phyloP scores from a whole-genome alignment of 768 basidiomycete species.

The Paxillus rubicundulus region DNA sequence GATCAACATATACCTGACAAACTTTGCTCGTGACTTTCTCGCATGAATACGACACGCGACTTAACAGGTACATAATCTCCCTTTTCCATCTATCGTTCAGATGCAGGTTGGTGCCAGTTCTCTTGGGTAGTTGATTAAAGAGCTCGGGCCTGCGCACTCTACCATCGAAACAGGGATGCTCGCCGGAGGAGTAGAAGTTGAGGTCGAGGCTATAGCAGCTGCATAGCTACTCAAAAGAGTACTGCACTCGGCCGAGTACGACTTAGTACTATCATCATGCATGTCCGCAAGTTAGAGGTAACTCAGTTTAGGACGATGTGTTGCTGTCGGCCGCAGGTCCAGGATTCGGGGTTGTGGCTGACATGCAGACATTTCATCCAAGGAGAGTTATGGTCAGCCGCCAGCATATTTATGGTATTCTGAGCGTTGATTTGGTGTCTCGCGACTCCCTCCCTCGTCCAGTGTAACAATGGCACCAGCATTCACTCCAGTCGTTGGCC shows the following conservation, averaged over 20 bases:
- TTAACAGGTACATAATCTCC: constrained; percentile 39
- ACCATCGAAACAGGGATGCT: constrained; percentile 68
- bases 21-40: constrained; percentile 49
- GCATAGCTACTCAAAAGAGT: not conserved
- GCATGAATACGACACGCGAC: constrained; percentile 58
- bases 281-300: not conserved
- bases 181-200: constrained; percentile 34
- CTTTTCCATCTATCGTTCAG: no score
- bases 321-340: constrained; percentile 24
- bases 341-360: constrained; percentile 9
- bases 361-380: constrained; percentile 18
- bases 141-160: constrained; percentile 65
- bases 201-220: not conserved
- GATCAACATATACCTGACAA: constrained; percentile 55
- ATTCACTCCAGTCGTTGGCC: constrained; percentile 3
- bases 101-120: not conserved
- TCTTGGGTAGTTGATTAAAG: constrained; percentile 38
- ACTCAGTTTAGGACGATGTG: no score
- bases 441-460: not conserved
- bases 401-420: constrained; percentile 25
- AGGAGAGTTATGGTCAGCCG: constrained; percentile 19
- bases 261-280: not conserved
- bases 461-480: constrained; percentile 23
- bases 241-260: no score
- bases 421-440: not conserved